Percentiles rank a stretch among this genome's conserved stretches.
These are phyloP conservation scores for Artomyces pyxidatus DNA, from an alignment of 768 basidiomycete genomes.

Conservation along the genomic window DNA sequence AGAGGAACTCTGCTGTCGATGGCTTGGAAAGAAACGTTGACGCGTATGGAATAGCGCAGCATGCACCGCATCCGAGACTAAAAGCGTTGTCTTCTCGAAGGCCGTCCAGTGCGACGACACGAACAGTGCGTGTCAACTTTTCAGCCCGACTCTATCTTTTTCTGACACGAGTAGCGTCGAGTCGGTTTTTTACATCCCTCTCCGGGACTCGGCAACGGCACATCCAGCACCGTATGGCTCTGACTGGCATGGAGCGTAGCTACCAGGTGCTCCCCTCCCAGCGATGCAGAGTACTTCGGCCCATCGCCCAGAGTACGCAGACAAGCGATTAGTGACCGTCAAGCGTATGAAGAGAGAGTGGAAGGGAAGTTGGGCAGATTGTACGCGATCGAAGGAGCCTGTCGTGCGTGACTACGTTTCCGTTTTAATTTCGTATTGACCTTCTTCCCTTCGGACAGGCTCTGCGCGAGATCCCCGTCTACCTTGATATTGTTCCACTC, in stretches of 20 bases:
- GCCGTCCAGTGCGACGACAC: no score
- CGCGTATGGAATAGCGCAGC: no score
- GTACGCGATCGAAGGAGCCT: constrained; percentile 92
- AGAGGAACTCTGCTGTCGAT: no score
- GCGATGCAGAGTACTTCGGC: constrained; percentile 91
- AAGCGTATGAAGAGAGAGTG: constrained; percentile 96
- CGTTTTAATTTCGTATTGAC: no score
- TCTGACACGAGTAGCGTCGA: no score
- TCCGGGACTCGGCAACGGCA: constrained; percentile 95
- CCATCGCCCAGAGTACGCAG: constrained; percentile 88
- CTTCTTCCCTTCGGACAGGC: constrained; percentile 45
- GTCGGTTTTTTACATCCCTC: constrained; percentile 87
- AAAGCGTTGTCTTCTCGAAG: no score
- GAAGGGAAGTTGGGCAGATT: no score
- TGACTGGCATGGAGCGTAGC: constrained; percentile 98
- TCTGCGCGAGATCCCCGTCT: constrained; percentile 84
- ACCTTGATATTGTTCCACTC: constrained; percentile 93
- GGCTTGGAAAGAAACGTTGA: no score
- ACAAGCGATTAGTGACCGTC: constrained; percentile 89
- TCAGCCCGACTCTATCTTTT: no score
- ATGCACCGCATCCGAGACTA: no score
- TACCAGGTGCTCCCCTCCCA: constrained; percentile 80
- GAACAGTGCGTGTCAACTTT: no score
- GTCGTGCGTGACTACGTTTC: constrained; percentile 86
- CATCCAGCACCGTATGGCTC: constrained; percentile 94